Conservation (phyloP, 2,329 filamentous ascomycete species). For the Fusarium oxysporum region DNA sequence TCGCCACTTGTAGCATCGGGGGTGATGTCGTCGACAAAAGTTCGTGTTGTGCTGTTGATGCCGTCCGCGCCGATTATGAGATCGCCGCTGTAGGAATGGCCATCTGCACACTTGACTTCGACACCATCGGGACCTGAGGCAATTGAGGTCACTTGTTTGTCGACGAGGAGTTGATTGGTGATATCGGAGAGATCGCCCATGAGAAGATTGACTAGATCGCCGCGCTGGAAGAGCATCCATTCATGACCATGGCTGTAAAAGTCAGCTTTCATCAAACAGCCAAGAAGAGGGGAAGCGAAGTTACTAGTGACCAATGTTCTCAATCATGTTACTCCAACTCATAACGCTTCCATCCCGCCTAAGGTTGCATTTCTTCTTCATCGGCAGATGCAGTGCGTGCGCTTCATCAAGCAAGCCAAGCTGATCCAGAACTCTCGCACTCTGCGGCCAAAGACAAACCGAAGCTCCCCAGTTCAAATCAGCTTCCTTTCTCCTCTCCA, state of each 20-base stretch:
- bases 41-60: constrained; percentile 25
- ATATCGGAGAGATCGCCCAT: constrained; percentile 14
- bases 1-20: background rate
- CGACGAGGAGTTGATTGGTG: background rate
- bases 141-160: constrained; percentile 26
- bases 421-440: constrained; percentile 12
- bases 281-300: too few species aligned
- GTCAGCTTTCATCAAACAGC: background rate
- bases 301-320: constrained; percentile 21
- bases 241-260: constrained; percentile 10
- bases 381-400: background rate
- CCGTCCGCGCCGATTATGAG: constrained; percentile 37
- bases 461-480: constrained; percentile 27
- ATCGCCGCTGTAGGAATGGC: constrained; percentile 9
- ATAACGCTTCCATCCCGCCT: constrained; percentile 12
- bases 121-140: background rate
- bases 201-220: constrained; percentile 27
- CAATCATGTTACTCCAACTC: constrained; percentile 30
- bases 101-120: constrained; percentile 30
- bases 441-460: constrained; percentile 28
- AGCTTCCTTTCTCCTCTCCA: constrained; percentile 12
- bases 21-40: background rate
- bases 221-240: constrained; percentile 35
- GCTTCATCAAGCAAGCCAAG: constrained; percentile 20
- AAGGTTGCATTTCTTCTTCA: constrained; percentile 30